Conservation (phyloP, 768 basidiomycete genomes). For the Amanita fuliginea region DNA sequence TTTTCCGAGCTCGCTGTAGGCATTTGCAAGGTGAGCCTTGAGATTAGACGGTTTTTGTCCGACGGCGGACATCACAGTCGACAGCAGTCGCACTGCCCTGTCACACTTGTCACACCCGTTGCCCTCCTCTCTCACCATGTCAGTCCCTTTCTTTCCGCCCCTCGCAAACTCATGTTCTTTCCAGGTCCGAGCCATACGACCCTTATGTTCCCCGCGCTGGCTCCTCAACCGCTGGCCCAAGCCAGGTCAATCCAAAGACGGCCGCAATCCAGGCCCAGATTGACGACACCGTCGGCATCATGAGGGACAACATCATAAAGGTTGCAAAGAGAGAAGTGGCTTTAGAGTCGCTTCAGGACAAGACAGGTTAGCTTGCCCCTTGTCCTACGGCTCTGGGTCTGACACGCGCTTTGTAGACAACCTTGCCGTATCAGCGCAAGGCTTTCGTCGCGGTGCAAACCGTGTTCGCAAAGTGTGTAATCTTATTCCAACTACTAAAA, state of each 20-base stretch:
- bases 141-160: slow-evolving; percentile 1
- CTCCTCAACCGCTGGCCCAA: slow-evolving; percentile 40
- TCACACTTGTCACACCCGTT: slow-evolving; percentile 1
- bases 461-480: slow-evolving; percentile 86
- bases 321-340: slow-evolving; percentile 93
- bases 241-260: slow-evolving; percentile 69
- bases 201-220: slow-evolving; percentile 90
- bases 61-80: slow-evolving; percentile 29
- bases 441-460: slow-evolving; percentile 95
- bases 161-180: neutral
- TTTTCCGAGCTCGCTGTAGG: slow-evolving; percentile 95
- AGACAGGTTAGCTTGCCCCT: slow-evolving; percentile 67
- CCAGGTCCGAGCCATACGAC: slow-evolving; percentile 97
- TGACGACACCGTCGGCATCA: slow-evolving; percentile 93
- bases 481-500: neutral
- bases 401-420: slow-evolving; percentile 50
- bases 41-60: slow-evolving; percentile 63
- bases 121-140: slow-evolving; percentile 6
- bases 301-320: slow-evolving; percentile 96
- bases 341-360: slow-evolving; percentile 90
- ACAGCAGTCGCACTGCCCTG: neutral
- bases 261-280: slow-evolving; percentile 96
- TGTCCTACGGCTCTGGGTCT: neutral
- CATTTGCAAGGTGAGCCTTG: slow-evolving; percentile 84
- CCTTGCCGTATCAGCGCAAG: slow-evolving; percentile 96